Conservation (phyloP, 1,284 basidiomycete species). For the Marasmius oreades region DNA sequence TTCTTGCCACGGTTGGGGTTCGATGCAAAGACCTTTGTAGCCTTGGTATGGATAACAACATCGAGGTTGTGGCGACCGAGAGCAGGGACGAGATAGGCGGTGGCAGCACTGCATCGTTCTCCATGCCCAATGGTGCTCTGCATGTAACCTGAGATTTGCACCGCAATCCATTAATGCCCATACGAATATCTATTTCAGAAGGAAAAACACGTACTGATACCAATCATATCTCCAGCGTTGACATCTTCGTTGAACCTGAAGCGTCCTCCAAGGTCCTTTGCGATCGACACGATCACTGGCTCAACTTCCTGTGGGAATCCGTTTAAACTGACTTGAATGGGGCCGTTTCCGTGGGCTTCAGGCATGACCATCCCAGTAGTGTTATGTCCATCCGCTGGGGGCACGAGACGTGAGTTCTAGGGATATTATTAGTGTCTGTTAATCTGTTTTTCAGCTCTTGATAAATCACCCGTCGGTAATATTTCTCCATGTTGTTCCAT, state of each 20-base stretch:
- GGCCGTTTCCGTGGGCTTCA: slow-evolving; percentile 18
- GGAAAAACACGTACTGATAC: slow-evolving; percentile 15
- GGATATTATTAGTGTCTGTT: too few species aligned
- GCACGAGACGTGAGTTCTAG: slow-evolving; percentile 14
- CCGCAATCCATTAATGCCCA: background rate
- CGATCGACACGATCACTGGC: slow-evolving; percentile 15
- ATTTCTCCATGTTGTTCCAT: slow-evolving; percentile 22
- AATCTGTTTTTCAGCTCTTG: too few species aligned
- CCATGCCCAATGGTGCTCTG: slow-evolving; percentile 17
- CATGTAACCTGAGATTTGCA: slow-evolving; percentile 15
- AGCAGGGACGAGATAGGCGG: slow-evolving; percentile 19
- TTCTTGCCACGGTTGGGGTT: background rate
- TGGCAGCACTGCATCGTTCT: slow-evolving; percentile 19
- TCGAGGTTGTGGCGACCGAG: slow-evolving; percentile 20
- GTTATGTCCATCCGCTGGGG: slow-evolving; percentile 19
- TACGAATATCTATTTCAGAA: background rate
- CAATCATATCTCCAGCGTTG: slow-evolving; percentile 19
- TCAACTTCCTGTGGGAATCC: slow-evolving; percentile 16
- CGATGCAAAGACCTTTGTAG: slow-evolving; percentile 11
- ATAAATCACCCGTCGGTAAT: slow-evolving; percentile 17
- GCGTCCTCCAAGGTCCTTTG: slow-evolving; percentile 16
- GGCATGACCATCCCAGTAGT: slow-evolving; percentile 14
- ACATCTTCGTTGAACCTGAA: slow-evolving; percentile 22
- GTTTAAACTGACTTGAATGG: slow-evolving; percentile 15
- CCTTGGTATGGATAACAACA: slow-evolving; percentile 19